Base-by-base conservation (phyloP, 2,329 filamentous ascomycete genomes). In the Cadophora malorum region DNA sequence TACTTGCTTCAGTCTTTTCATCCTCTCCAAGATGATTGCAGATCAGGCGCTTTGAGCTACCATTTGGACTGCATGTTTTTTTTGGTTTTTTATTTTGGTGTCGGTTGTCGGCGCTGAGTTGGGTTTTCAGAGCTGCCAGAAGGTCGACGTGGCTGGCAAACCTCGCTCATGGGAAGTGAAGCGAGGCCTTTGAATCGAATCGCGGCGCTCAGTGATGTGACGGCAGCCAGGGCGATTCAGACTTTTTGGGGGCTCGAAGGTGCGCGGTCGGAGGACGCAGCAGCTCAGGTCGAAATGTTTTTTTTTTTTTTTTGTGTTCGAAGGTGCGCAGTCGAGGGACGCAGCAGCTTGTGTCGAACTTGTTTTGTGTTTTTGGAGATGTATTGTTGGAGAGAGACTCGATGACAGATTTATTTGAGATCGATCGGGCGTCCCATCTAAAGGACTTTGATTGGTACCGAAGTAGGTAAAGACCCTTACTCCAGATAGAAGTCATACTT, bases 141-240 rank as follows among this genome's bases (percentile, higher is more conserved):
- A 33, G 52, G 25, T 55, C 5, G 52, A 55, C 52, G 52, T 12
- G 52, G 1, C n/a, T 31, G 52, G 52, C 52, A 55, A 55, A 55
- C 52, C 52, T 55, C 52, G 28, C 52, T 55, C 28, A 55, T 55
- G 52, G 52, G 52, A 55, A 55, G 52, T 55, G 23, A n/a, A 55
- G 52, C 28, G 52, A 55, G 52, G 52, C 14, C 25, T 16, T 53
- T 33, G 52, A 28, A 33, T n/a, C 12, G 52, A 55, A 55, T 55
- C 25, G 28, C 52, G 52, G 52, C 52, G 52, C 52, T 55, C 52
- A 19, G 52, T 55, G 52, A 33, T 55, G 25, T n/a, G 52, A 28
- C 19, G 28, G 52, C 52, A 33, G 52, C 23, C 28, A 21, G 45
- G 19, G n/a, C 21, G 45, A 49, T 21, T 49, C 45, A 4, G n/a